phyloP scores from a whole-genome alignment of 1,284 basidiomycete genomes.

The Moniliophthora roreri region DNA sequence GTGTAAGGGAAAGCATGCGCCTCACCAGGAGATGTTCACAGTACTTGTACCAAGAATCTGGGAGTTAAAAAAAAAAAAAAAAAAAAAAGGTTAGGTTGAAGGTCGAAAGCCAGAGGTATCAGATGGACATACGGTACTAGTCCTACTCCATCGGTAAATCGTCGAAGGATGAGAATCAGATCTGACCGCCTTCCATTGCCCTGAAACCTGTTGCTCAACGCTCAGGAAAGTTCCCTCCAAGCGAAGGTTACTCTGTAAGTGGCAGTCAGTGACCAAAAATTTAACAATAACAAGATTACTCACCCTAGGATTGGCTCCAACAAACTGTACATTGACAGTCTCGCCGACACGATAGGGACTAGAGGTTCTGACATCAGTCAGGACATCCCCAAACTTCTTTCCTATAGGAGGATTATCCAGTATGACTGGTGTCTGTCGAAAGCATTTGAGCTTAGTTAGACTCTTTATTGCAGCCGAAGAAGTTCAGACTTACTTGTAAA shows the following conservation, averaged over 20 bases:
- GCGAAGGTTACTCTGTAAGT: conserved; percentile 69
- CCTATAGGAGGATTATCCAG: conserved; percentile 59
- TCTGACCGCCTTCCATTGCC: conserved; percentile 57
- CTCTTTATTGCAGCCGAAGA: background rate
- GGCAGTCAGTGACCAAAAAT: background rate
- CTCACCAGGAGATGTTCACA: conserved; percentile 66
- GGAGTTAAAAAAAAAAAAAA: no score
- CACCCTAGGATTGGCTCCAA: conserved; percentile 79
- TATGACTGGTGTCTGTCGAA: conserved; percentile 55
- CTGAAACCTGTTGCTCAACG: conserved; percentile 55
- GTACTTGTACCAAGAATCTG: conserved; percentile 60
- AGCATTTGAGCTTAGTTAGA: background rate
- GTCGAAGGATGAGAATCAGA: conserved; percentile 85
- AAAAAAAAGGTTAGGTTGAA: conserved; percentile 1
- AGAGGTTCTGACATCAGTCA: conserved; percentile 54
- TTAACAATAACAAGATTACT: conserved; percentile 22
- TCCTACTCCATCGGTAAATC: conserved; percentile 65
- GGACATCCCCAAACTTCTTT: conserved; percentile 64
- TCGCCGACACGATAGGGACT: conserved; percentile 55
- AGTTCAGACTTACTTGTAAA: conserved; percentile 52
- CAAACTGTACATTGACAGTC: conserved; percentile 64
- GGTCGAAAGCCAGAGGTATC: background rate
- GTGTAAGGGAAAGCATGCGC: background rate
- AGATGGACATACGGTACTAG: conserved; percentile 44
- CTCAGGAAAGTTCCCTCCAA: conserved; percentile 75